These are phyloP conservation scores for Venturia oleaginea DNA, from an alignment of 2,329 filamentous ascomycete species.

Conservation along the genomic window DNA sequence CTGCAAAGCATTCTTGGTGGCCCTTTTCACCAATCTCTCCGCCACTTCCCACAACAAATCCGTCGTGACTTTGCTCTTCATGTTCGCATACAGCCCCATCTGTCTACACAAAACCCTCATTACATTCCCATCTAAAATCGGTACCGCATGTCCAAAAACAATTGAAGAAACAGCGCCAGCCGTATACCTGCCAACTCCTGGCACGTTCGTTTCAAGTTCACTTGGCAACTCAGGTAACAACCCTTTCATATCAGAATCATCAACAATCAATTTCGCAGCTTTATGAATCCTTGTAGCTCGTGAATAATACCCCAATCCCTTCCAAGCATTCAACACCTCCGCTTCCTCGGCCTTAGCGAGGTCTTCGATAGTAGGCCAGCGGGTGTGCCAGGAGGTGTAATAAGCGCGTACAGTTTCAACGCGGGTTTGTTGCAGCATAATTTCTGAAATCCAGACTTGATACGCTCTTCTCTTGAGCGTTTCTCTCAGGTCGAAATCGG, in stretches of 20 bases:
- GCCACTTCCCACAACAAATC: slow-evolving; percentile 52
- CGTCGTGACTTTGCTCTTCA: slow-evolving; percentile 45
- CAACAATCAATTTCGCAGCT: slow-evolving; percentile 44
- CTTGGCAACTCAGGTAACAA: slow-evolving; percentile 41
- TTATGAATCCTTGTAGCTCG: slow-evolving; percentile 53
- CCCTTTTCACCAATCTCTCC: slow-evolving; percentile 44
- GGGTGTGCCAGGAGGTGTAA: slow-evolving; percentile 53
- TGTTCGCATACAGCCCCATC: slow-evolving; percentile 47
- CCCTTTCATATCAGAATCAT: slow-evolving; percentile 34
- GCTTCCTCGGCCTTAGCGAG: slow-evolving; percentile 46
- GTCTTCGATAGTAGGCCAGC: slow-evolving; percentile 50
- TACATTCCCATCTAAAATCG: slow-evolving; percentile 58
- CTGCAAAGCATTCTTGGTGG: slow-evolving; percentile 29
- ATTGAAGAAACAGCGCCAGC: slow-evolving; percentile 55
- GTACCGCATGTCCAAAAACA: slow-evolving; percentile 49
- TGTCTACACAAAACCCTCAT: slow-evolving; percentile 52
- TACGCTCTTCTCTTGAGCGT: slow-evolving; percentile 48
- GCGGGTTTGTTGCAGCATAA: slow-evolving; percentile 59
- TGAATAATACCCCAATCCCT: slow-evolving; percentile 55
- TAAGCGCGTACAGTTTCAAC: slow-evolving; percentile 54
- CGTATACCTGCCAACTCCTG: slow-evolving; percentile 54
- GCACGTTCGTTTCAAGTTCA: slow-evolving; percentile 43
- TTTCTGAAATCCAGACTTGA: slow-evolving; percentile 58
- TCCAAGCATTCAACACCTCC: slow-evolving; percentile 51
- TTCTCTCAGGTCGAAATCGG: slow-evolving; percentile 28